These are phyloP conservation scores for Chlorella ohadii DNA, from an alignment of 139 green algal species.

Conservation along the genomic window DNA sequence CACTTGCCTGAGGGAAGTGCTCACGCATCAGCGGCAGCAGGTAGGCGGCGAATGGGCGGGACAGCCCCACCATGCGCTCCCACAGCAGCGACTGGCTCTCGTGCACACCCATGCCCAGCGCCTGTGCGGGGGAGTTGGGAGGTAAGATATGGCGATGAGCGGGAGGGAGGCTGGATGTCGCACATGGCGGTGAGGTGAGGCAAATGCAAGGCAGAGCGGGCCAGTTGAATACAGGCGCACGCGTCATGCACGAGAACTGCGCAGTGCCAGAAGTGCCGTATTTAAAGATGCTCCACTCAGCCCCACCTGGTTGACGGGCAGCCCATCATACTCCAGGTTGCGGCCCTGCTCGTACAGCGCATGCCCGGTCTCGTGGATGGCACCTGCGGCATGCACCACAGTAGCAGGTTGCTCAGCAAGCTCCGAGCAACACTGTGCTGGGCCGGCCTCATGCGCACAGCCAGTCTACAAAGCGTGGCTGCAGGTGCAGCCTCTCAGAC, in stretches of 20 bases:
- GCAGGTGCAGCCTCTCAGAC: too few species aligned
- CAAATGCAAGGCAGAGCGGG: too few species aligned
- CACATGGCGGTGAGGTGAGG: background rate
- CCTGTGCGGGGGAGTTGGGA: constrained; percentile 1
- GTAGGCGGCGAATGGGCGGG: constrained; percentile 64
- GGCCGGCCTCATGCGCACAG: too few species aligned
- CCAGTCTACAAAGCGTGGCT: too few species aligned
- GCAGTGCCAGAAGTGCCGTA: too few species aligned
- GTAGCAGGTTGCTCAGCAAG: too few species aligned
- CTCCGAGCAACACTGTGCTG: too few species aligned
- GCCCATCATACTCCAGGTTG: constrained; percentile 75
- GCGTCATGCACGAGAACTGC: too few species aligned
- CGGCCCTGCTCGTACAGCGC: constrained; percentile 93
- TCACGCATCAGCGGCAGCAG: constrained; percentile 57
- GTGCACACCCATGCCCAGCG: constrained; percentile 88
- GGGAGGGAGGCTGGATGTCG: too few species aligned
- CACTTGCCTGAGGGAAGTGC: constrained; percentile 51
- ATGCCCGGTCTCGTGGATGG: constrained; percentile 70
- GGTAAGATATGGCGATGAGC: too few species aligned
- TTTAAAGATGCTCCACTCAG: too few species aligned
- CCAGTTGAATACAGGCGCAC: too few species aligned
- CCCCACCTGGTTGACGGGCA: constrained; percentile 73
- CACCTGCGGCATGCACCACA: background rate
- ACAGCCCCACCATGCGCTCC: constrained; percentile 91
- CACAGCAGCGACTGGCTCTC: constrained; percentile 91